phyloP scores from a whole-genome alignment of 257 asterid genomes.

The Thymus mandschuricus region DNA sequence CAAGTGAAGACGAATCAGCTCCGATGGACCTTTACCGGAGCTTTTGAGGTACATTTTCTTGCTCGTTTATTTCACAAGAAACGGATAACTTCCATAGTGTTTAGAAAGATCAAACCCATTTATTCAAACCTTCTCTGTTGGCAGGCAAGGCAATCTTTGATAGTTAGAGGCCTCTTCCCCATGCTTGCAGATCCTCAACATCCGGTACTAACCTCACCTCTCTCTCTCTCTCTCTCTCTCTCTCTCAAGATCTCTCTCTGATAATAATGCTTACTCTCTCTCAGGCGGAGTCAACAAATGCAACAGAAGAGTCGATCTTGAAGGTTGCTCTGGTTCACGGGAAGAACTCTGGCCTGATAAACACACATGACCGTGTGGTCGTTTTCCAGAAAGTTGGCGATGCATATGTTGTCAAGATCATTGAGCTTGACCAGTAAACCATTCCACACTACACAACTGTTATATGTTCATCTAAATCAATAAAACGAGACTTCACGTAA shows the following conservation, averaged over 20 bases:
- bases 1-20: conserved; percentile 82
- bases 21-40: conserved; percentile 83
- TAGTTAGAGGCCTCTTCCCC: conserved; percentile 87
- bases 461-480: not conserved
- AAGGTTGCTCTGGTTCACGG: conserved; percentile 79
- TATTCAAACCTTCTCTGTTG: not conserved
- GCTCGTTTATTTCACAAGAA: not conserved
- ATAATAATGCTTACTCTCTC: not conserved
- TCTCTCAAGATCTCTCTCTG: not conserved
- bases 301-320: conserved; percentile 62
- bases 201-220: conserved; percentile 44
- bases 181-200: conserved; percentile 94
- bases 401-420: conserved; percentile 79
- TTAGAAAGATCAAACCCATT: not conserved
- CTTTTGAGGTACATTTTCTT: conserved; percentile 64
- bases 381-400: conserved; percentile 86
- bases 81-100: not conserved
- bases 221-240: not conserved
- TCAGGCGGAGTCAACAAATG: conserved; percentile 68
- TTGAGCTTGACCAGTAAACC: conserved; percentile 70
- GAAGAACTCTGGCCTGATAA: conserved; percentile 65
- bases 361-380: conserved; percentile 68
- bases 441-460: not conserved
- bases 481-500: not conserved
- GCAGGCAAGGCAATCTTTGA: conserved; percentile 85